Evolutionary conservation across 164 flowering plant genomes (phyloP).

Genomic region (Dillenia turbinata): DNA sequence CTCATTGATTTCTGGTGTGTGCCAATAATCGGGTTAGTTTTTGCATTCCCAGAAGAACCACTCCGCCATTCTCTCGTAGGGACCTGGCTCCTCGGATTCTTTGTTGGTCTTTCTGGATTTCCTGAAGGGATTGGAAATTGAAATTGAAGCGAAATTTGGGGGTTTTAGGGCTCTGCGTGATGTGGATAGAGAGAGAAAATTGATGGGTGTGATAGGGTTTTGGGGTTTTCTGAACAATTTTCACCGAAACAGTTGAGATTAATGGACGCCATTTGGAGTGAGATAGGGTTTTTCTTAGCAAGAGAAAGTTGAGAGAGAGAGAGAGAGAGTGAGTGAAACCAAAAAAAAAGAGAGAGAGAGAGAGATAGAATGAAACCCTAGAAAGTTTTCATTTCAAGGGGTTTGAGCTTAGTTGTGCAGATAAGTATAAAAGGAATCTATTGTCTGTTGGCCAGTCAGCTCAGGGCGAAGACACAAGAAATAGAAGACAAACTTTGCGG

Average conservation of each 20-base stretch:
- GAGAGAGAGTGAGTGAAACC: too few relatives aligned
- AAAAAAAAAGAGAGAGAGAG: too few relatives aligned
- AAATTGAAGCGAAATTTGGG: constrained; percentile 52
- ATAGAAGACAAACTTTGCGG: too few relatives aligned
- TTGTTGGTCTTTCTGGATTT: constrained; percentile 17
- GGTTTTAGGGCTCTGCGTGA: constrained; percentile 19
- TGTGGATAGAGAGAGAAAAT: constrained; percentile 27
- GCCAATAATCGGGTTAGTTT: constrained; percentile 59
- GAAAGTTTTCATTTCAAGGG: background rate
- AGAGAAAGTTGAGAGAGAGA: too few relatives aligned
- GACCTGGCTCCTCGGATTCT: constrained; percentile 28
- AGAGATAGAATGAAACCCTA: background rate
- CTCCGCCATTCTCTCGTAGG: constrained; percentile 39
- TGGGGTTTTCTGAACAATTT: constrained; percentile 71
- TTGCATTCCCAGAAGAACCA: constrained; percentile 78
- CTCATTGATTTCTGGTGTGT: constrained; percentile 86
- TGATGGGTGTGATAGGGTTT: constrained; percentile 39
- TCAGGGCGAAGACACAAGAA: too few relatives aligned
- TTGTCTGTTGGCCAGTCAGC: too few relatives aligned
- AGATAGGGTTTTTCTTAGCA: constrained; percentile 1
- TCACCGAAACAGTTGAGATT: constrained; percentile 63
- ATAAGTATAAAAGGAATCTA: background rate
- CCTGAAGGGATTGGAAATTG: constrained; percentile 17
- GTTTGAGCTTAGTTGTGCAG: background rate
- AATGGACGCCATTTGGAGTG: constrained; percentile 56